Evolutionary conservation across 768 basidiomycete species (phyloP).

Genomic region (Tubosaeta brunneosetosa): DNA sequence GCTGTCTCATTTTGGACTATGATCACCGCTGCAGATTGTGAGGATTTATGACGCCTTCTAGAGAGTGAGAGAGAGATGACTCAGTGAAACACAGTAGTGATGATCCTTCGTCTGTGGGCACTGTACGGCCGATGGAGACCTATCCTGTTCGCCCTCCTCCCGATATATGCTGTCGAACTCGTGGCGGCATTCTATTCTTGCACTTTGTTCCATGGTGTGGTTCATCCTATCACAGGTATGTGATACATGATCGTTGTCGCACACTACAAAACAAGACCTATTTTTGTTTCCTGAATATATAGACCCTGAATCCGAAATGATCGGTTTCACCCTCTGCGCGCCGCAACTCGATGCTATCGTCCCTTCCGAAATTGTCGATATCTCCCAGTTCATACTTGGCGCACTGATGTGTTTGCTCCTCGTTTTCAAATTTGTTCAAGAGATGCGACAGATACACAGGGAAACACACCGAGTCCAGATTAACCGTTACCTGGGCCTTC

Average conservation of each 20-base stretch:
- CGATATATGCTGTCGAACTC: background rate
- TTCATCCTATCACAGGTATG: background rate
- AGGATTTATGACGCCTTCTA: background rate
- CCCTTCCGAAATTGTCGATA: background rate
- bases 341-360: background rate
- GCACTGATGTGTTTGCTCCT: background rate
- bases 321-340: too few species aligned
- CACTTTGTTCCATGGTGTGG: background rate
- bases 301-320: too few species aligned
- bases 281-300: too few species aligned
- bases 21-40: slow-evolving; percentile 2
- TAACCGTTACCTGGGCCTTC: background rate
- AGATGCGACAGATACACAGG: background rate
- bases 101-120: slow-evolving; percentile 1
- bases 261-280: background rate
- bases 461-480: background rate
- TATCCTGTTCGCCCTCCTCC: background rate
- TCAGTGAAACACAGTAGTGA: background rate
- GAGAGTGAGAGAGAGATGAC: background rate
- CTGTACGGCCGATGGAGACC: background rate
- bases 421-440: background rate
- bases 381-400: background rate
- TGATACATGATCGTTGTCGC: too few species aligned
- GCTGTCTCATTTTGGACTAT: background rate
- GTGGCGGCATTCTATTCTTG: background rate